These are phyloP conservation scores for Nepenthes gracilis DNA, from an alignment of 148 eudicot genomes.

Conservation along the genomic window DNA sequence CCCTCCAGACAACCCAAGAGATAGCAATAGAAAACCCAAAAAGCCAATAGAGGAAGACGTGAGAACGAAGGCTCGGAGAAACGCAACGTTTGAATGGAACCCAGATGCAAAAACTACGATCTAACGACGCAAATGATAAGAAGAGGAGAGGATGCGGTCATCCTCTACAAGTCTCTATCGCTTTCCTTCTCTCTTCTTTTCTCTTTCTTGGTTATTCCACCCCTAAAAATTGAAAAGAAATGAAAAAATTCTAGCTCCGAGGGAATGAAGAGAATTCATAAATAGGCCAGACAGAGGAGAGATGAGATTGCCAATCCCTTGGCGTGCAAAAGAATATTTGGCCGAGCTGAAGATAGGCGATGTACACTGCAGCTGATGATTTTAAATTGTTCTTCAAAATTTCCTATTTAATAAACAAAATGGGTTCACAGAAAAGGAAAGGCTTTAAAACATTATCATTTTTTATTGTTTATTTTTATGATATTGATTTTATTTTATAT, in stretches of 20 bases:
- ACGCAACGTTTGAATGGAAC: slow-evolving; percentile 32
- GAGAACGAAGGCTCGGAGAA: slow-evolving; percentile 4
- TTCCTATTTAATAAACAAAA: too few relatives aligned
- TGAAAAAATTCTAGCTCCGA: slow-evolving; percentile 21
- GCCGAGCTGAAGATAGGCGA: too few relatives aligned
- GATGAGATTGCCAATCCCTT: too few relatives aligned
- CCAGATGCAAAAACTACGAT: slow-evolving; percentile 50
- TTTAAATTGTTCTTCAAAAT: too few relatives aligned
- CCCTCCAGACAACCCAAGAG: slow-evolving; percentile 26
- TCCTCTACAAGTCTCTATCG: slow-evolving; percentile 41
- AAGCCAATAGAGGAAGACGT: not conserved
- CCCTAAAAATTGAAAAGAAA: slow-evolving; percentile 16
- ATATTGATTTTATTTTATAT: too few relatives aligned
- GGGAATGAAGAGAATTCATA: too few relatives aligned
- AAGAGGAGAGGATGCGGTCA: slow-evolving; percentile 47
- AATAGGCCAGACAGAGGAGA: too few relatives aligned
- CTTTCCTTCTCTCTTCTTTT: slow-evolving; percentile 19
- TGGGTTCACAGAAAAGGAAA: too few relatives aligned
- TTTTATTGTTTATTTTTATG: too few relatives aligned
- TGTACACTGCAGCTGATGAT: too few relatives aligned
- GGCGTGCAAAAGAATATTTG: too few relatives aligned
- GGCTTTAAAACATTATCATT: too few relatives aligned
- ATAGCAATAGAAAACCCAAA: slow-evolving; percentile 3
- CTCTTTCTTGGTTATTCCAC: slow-evolving; percentile 44
- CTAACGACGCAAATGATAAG: slow-evolving; percentile 31